Evolutionary conservation across 2,329 filamentous ascomycete species (phyloP).

Genomic region (Paraphoma chrysanthemicola): DNA sequence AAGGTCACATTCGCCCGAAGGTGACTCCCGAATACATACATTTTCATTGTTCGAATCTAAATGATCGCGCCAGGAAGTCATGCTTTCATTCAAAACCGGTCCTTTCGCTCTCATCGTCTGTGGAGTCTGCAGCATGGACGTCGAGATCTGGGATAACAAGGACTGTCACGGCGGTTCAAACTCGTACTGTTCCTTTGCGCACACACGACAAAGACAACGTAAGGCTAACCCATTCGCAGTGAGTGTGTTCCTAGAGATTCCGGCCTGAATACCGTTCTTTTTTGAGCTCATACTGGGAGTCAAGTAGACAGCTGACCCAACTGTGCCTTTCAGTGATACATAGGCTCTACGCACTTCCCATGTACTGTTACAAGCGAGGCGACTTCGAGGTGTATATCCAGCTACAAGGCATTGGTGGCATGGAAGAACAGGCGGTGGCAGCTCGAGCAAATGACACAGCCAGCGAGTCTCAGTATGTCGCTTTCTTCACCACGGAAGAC

Average conservation of each 20-base stretch:
- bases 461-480: conserved; percentile 3
- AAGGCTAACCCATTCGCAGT: not conserved
- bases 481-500: conserved; percentile 11
- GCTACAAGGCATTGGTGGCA: conserved; percentile 3
- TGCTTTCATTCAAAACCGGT: not conserved
- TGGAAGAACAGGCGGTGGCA: conserved; percentile 4
- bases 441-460: conserved; percentile 1
- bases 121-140: not conserved
- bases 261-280: no score
- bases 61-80: not conserved
- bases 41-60: no score
- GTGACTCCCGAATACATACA: no score
- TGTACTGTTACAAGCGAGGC: conserved; percentile 7
- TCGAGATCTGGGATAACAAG: conserved; percentile 1
- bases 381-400: conserved; percentile 3
- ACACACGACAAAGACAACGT: not conserved
- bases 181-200: not conserved
- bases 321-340: not conserved
- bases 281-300: no score
- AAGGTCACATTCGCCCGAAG: not conserved
- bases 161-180: conserved; percentile 2
- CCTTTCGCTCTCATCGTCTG: not conserved
- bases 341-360: conserved; percentile 1
- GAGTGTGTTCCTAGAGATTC: not conserved
- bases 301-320: no score